Percentiles rank a stretch among this genome's conserved stretches.
phyloP scores from a whole-genome alignment of 2,329 filamentous ascomycete species.

The Cladosporium sp. region DNA sequence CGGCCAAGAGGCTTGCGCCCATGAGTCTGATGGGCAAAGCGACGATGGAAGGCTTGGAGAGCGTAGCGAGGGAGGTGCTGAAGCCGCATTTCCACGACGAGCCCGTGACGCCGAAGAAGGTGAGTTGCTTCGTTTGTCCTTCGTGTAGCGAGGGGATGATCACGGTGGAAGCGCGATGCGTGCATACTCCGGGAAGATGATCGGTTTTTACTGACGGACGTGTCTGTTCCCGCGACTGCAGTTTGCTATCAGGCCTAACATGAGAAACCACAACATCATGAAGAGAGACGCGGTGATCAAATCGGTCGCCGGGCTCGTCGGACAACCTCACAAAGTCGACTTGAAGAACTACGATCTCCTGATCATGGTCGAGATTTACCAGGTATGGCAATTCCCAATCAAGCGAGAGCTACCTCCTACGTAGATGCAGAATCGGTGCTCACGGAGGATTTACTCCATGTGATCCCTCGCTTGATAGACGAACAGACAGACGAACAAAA shows the following conservation, averaged over 20 bases:
- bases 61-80: constrained; percentile 61
- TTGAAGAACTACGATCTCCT: constrained; percentile 74
- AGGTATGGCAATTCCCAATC: constrained; percentile 62
- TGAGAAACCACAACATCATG: constrained; percentile 68
- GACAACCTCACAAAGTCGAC: constrained; percentile 68
- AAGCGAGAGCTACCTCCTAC: neutral
- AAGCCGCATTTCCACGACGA: constrained; percentile 57
- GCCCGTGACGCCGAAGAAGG: constrained; percentile 49
- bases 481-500: too few relatives aligned
- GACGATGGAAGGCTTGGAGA: constrained; percentile 63
- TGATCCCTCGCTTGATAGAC: too few relatives aligned
- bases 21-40: constrained; percentile 61
- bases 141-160: too few relatives aligned
- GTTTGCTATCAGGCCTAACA: constrained; percentile 81
- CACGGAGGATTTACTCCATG: too few relatives aligned
- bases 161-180: too few relatives aligned
- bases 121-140: too few relatives aligned
- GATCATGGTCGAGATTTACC: constrained; percentile 74
- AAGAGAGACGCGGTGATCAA: constrained; percentile 68
- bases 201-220: too few relatives aligned
- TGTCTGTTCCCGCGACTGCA: too few relatives aligned
- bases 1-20: constrained; percentile 57
- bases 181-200: too few relatives aligned
- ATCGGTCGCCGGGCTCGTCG: constrained; percentile 62
- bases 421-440: too few relatives aligned